Base-by-base conservation (phyloP, 2,329 filamentous ascomycete genomes). In the Botrytis elliptica region DNA sequence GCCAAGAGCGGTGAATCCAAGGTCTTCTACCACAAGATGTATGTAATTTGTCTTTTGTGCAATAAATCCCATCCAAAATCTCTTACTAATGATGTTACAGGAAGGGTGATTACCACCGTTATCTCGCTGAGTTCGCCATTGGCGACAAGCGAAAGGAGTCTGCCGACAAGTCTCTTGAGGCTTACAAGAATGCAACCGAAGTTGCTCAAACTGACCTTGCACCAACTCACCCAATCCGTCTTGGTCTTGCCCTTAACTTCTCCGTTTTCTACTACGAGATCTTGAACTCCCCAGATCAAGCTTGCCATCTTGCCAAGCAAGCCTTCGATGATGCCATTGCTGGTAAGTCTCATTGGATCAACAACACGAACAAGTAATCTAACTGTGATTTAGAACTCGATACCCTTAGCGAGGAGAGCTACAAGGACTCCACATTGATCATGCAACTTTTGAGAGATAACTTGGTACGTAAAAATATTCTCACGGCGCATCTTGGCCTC, bases 1-100 rank as follows among this genome's bases (percentile, higher is more conserved):
- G 95, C 95, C 80, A 92, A 96, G 88, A 94, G 91, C 82, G 95
- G 95, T 85, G 95, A 98, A 89, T 97, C 94, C 82, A 98, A 98
- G 91, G 95, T 98, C 81, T 98, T 98, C 88, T 98, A 98, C 88
- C 95, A 98, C 92, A 98, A 98, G 92, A 98, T 98, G 94, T 97
- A 85, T 79, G 89, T 83, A 75, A 44, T 73, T 57, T 65, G 10
- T 68, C 69, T 62, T 40, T 36, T 29, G 40, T n/a, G 16, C 7
- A 29, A n/a, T 4, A 12, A 33, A 52, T 18, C 22, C 40, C 10
- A 8, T 40, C 20, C 10, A 9, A 29, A 29, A 7, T 18, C 46
- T 55, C 2, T 38, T 40, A 59, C 75, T 78, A 72, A 74, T 59
- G 33, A 46, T 70, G 70, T 73, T 78, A 83, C 79, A 97, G 95